Evolutionary conservation across 495 filamentous ascomycete genomes (phyloP).

Genomic region (Trichoderma orchidacearum): DNA sequence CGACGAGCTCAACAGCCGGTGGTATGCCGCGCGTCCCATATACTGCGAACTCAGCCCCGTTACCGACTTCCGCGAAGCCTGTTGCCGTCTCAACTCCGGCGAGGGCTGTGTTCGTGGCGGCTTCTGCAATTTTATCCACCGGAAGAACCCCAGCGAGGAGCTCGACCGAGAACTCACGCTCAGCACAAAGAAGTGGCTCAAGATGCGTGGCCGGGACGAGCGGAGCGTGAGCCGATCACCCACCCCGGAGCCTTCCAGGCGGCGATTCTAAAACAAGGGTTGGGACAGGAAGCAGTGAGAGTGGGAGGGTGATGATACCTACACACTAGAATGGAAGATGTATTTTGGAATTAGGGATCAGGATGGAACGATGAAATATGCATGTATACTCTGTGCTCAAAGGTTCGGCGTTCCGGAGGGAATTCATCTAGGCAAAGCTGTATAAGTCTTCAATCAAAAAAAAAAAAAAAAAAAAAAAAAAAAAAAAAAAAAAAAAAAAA

Average conservation of each 20-base stretch:
- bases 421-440: neutral
- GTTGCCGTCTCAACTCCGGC: conserved; percentile 84
- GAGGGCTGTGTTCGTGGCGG: conserved; percentile 93
- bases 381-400: neutral
- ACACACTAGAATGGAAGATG: too few species aligned
- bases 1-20: conserved; percentile 84
- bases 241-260: conserved; percentile 62
- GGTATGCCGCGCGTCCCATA: conserved; percentile 95
- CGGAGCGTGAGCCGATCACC: conserved; percentile 65
- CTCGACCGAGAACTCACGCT: conserved; percentile 79
- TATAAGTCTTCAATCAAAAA: neutral
- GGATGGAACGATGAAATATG: neutral
- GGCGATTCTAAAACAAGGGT: conserved; percentile 36
- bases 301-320: neutral
- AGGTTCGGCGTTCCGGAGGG: neutral
- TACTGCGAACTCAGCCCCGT: conserved; percentile 92
- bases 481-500: too few species aligned
- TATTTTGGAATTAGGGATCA: neutral
- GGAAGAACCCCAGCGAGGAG: conserved; percentile 82
- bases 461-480: too few species aligned
- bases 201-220: conserved; percentile 70
- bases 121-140: conserved; percentile 98
- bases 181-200: conserved; percentile 91
- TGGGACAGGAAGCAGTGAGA: neutral
- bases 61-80: conserved; percentile 96